These are phyloP conservation scores for Talinum fruticosum DNA, from an alignment of 148 eudicot species.

Conservation along the genomic window DNA sequence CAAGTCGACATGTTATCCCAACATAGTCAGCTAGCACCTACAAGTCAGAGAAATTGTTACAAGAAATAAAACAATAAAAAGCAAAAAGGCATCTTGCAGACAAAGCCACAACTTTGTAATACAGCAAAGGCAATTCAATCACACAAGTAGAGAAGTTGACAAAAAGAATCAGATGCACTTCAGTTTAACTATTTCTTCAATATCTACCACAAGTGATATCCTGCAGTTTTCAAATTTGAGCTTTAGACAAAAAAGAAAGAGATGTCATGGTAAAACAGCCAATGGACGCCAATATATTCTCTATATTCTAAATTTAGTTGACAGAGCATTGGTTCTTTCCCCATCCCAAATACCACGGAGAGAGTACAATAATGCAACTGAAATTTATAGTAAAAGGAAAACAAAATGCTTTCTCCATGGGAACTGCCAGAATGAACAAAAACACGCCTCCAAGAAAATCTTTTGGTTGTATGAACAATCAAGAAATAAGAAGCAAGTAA, in stretches of 20 bases:
- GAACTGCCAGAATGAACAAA: background rate
- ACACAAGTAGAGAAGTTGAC: slow-evolving; percentile 2
- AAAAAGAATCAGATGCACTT: background rate
- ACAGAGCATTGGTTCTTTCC: background rate
- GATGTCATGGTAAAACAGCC: background rate
- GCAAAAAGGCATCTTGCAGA: slow-evolving; percentile 5
- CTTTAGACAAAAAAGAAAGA: background rate
- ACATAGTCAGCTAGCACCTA: slow-evolving; percentile 91
- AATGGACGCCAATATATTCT: slow-evolving; percentile 7
- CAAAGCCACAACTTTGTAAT: background rate
- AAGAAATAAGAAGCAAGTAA: background rate
- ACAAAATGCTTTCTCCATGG: background rate
- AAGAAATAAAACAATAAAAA: slow-evolving; percentile 13
- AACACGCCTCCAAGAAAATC: background rate
- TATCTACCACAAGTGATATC: background rate
- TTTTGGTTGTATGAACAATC: background rate
- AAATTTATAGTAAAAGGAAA: background rate
- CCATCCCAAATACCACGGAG: background rate
- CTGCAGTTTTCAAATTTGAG: too few relatives aligned
- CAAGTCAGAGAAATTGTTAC: slow-evolving; percentile 22
- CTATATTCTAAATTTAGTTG: background rate
- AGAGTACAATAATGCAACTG: background rate
- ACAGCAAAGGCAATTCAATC: background rate
- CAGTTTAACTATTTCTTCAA: background rate
- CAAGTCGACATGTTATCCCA: slow-evolving; percentile 85